Evolutionary conservation across 2,329 filamentous ascomycete genomes (phyloP).

Genomic region (Botrytis porri): DNA sequence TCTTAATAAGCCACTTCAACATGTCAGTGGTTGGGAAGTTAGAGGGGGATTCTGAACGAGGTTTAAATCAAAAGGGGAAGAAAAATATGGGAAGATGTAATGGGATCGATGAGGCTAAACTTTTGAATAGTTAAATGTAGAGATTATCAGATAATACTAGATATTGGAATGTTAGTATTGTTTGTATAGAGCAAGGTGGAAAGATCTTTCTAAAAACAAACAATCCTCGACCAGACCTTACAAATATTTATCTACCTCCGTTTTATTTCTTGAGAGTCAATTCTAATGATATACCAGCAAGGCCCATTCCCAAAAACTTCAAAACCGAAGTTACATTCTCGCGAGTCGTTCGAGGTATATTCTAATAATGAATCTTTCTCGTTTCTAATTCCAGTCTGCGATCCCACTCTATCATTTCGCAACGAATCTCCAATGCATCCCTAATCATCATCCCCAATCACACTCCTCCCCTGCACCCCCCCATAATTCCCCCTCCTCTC

Average conservation of each 20-base stretch:
- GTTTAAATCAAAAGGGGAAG: not conserved
- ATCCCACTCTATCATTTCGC: not conserved
- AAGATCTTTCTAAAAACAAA: not conserved
- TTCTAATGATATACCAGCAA: not conserved
- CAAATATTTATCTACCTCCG: accelerated
- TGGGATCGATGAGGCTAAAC: not conserved
- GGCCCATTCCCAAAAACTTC: accelerated
- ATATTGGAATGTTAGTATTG: not conserved
- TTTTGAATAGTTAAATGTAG: not conserved
- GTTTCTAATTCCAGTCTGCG: not conserved
- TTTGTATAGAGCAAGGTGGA: not conserved
- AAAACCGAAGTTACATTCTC: not conserved
- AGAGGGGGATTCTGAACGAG: not conserved
- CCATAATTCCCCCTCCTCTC: not conserved
- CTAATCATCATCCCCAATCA: not conserved
- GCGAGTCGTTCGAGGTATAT: not conserved
- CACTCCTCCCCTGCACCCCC: accelerated
- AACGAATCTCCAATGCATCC: not conserved
- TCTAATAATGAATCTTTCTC: not conserved
- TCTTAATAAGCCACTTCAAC: not conserved
- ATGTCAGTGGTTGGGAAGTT: not conserved
- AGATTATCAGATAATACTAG: too few species aligned
- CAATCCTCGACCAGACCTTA: not conserved
- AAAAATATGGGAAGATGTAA: not conserved
- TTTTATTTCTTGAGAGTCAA: too few species aligned